Conservation (phyloP, 2,329 filamentous ascomycete genomes). For the Colletotrichum filicis region DNA sequence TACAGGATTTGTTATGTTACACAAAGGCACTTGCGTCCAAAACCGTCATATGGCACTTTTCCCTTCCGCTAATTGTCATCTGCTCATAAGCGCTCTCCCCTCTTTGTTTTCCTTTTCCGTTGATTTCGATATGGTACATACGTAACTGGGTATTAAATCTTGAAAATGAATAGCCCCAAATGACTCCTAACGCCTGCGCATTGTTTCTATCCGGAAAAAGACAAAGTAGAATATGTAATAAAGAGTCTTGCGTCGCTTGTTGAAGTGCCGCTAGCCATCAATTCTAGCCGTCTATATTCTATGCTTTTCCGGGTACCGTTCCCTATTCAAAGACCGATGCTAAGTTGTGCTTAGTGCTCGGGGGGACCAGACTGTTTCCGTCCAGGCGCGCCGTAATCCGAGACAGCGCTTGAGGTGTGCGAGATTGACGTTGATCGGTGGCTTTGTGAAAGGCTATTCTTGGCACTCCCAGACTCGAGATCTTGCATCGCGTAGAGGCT, state of each 20-base stretch:
- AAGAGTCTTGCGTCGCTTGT: not conserved
- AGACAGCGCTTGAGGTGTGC: constrained; percentile 6
- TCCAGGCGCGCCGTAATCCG: not conserved
- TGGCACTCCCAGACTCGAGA: constrained; percentile 12
- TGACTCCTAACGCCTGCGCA: not conserved
- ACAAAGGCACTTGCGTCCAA: not conserved
- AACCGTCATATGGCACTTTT: not conserved
- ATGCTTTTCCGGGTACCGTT: not conserved
- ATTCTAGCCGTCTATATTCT: not conserved
- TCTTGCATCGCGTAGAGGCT: constrained; percentile 13
- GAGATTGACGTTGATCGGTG: constrained; percentile 17
- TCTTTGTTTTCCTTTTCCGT: not conserved
- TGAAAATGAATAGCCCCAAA: not conserved
- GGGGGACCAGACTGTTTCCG: not conserved
- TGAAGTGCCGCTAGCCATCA: not conserved
- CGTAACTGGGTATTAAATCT: not conserved
- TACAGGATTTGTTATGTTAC: not conserved
- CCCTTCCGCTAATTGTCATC: not conserved
- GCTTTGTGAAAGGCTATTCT: constrained; percentile 7
- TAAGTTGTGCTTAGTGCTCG: not conserved
- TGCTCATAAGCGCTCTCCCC: not conserved
- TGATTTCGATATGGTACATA: not conserved
- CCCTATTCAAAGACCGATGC: not conserved
- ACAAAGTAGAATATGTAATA: not conserved
- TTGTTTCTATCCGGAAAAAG: not conserved